These are phyloP conservation scores for Ensete glaucum DNA, from an alignment of 176 grass and related monocot species.

Conservation along the genomic window DNA sequence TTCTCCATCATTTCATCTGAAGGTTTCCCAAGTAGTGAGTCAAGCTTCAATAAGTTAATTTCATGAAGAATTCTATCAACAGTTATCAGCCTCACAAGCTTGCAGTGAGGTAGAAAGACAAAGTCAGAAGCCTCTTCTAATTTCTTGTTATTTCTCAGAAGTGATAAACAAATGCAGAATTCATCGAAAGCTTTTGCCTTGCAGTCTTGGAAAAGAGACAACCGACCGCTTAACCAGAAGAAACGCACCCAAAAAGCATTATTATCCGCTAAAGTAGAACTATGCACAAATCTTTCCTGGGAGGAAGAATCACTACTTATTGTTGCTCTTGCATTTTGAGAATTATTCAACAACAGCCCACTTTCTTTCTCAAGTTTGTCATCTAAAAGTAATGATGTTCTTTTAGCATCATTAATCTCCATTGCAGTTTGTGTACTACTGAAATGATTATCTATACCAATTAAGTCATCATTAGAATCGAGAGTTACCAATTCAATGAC, in stretches of 20 bases:
- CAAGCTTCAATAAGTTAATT: slow-evolving; percentile 88
- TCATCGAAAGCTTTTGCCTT: slow-evolving; percentile 83
- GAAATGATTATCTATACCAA: slow-evolving; percentile 26
- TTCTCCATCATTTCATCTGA: slow-evolving; percentile 65
- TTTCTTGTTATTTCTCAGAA: slow-evolving; percentile 40
- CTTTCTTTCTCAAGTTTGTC: slow-evolving; percentile 24
- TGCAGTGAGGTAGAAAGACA: slow-evolving; percentile 71
- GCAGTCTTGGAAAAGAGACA: slow-evolving; percentile 61
- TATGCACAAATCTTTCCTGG: slow-evolving; percentile 22
- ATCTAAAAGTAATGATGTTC: slow-evolving; percentile 24
- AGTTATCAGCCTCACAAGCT: slow-evolving; percentile 58
- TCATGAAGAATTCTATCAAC: slow-evolving; percentile 76
- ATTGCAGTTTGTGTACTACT: slow-evolving; percentile 7
- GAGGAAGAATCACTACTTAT: slow-evolving; percentile 1
- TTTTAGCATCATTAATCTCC: slow-evolving; percentile 18
- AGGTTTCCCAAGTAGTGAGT: slow-evolving; percentile 68
- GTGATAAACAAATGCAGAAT: slow-evolving; percentile 59
- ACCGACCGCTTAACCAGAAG: slow-evolving; percentile 74
- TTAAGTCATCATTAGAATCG: slow-evolving; percentile 36
- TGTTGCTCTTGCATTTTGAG: slow-evolving; percentile 25
- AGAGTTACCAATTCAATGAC: slow-evolving; percentile 59
- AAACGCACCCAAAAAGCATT: slow-evolving; percentile 68
- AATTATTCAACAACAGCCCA: slow-evolving; percentile 10
- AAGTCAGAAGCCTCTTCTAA: slow-evolving; percentile 29
- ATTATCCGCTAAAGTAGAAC: slow-evolving; percentile 34